Evolutionary conservation across 2,329 filamentous ascomycete genomes (phyloP), one percentile per base, ranked within the genome.

Genomic region (Penicillium corylophilum): DNA sequence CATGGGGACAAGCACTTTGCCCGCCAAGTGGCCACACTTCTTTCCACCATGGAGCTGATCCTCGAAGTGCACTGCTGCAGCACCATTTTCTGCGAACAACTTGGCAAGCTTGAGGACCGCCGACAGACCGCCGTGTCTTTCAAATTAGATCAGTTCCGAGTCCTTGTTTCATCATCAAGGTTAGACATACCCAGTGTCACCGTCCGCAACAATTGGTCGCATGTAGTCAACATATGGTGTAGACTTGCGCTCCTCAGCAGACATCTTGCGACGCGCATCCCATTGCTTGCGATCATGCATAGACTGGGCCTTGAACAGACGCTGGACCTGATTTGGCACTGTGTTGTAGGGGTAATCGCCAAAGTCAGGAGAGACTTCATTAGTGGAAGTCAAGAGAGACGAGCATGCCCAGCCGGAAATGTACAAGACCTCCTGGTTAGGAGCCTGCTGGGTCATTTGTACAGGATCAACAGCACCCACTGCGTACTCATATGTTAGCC

Each of bases 261-360:
- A 86, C 80, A 97, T 77, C 71, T 90, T 90, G 60, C 91, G 83
- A 53, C 94, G 82, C 22, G 83, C 77, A 70, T 96, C 91, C 86
- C 89, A 97, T 67, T 96, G 89, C 74, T 95, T 96, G 61, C 94
- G 87, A 73, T 99, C 94, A 71, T 99, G 94, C 79, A 97, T 86
- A 60, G 91, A 91, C 74, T 99, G 94, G 4, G 94, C 94, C 76
- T 97, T 97, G 77, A 95, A 90, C 46, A 99, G 78, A 58, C 94
- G 85, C 77, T 99, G 91, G 4, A 99, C 94, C 72, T 97, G 94
- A 75, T 97, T 97, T 8, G 94, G 94, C 4, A 99, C 94, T 0
- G 94, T 99, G 70, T 97, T 97, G 77, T 99, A 99, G 0, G 94
- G 94, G 71, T 99, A 99, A 74, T 99, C 94, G 65, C 94, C 94